Conservation (phyloP, 306 rosid genomes). For the Rubus parviflorus region DNA sequence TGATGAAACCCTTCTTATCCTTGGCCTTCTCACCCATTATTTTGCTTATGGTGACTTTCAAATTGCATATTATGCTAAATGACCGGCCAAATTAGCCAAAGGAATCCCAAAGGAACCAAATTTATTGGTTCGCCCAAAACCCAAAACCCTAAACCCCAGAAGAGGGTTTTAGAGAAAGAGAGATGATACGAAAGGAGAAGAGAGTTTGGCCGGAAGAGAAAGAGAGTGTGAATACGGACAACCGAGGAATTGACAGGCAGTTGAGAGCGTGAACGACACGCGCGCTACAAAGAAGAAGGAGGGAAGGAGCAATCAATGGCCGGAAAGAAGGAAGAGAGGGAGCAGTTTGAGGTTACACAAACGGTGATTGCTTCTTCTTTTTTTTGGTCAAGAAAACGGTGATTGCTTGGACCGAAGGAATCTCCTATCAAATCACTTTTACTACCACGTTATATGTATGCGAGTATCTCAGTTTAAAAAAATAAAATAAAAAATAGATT, state of each 20-base stretch:
- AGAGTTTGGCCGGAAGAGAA: background rate
- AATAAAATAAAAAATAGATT: no score
- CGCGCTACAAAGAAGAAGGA: background rate
- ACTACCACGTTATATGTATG: no score
- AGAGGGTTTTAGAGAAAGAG: background rate
- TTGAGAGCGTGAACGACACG: background rate
- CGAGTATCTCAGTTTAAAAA: no score
- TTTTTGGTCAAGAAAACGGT: no score
- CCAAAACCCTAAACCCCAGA: slow-evolving; percentile 41
- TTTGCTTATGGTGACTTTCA: background rate
- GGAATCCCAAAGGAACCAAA: background rate
- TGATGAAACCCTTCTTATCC: slow-evolving; percentile 40
- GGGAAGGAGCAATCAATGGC: background rate
- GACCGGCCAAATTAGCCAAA: no score
- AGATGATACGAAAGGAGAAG: background rate
- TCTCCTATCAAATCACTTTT: no score
- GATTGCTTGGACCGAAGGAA: no score
- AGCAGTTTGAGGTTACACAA: no score
- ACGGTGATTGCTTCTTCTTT: no score
- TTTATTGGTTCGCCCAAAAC: slow-evolving; percentile 6
- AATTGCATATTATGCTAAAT: slow-evolving; percentile 2
- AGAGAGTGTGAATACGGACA: background rate
- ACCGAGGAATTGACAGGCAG: no score
- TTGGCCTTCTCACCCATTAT: slow-evolving; percentile 44
- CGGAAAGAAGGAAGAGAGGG: no score